Percentiles rank a stretch among this genome's conserved stretches.
Evolutionary conservation across 2,329 filamentous ascomycete genomes (phyloP).

Genomic region (Didymella keratinophila): DNA sequence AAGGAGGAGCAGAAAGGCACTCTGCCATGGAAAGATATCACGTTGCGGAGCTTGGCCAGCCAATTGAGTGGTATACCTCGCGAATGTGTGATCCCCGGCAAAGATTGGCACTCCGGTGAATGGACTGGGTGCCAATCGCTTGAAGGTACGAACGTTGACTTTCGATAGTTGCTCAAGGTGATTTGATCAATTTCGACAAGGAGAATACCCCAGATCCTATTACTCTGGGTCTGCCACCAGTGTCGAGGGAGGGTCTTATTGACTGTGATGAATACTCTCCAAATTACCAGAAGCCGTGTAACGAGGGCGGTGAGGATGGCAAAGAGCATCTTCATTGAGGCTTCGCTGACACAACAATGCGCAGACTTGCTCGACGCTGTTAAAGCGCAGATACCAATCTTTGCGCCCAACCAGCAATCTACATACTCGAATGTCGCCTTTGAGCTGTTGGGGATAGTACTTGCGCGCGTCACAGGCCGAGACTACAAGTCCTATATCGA

Average conservation of each 20-base stretch:
- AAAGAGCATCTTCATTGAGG: neutral
- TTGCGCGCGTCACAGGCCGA: constrained; percentile 50
- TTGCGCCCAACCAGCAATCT: constrained; percentile 54
- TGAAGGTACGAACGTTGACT: constrained; percentile 39
- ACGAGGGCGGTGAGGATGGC: constrained; percentile 25
- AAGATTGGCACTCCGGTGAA: neutral
- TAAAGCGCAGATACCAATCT: constrained; percentile 45
- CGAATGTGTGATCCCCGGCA: constrained; percentile 41
- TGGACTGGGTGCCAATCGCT: constrained; percentile 22
- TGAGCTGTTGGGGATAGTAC: constrained; percentile 52
- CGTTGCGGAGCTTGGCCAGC: constrained; percentile 53
- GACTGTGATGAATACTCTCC: constrained; percentile 48
- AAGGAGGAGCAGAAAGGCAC: constrained; percentile 38
- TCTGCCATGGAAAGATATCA: constrained; percentile 54
- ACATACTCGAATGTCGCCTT: constrained; percentile 55
- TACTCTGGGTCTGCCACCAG: constrained; percentile 48
- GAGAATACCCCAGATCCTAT: constrained; percentile 6
- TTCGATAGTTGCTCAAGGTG: constrained; percentile 39
- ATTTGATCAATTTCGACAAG: constrained; percentile 35
- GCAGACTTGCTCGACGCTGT: constrained; percentile 46
- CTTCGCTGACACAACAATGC: constrained; percentile 18
- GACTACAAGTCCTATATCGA: constrained; percentile 51
- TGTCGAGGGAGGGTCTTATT: constrained; percentile 41
- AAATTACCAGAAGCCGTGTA: constrained; percentile 43
- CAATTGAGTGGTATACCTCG: constrained; percentile 54